phyloP scores from a whole-genome alignment of 768 basidiomycete species.

The Serendipita sp. region DNA sequence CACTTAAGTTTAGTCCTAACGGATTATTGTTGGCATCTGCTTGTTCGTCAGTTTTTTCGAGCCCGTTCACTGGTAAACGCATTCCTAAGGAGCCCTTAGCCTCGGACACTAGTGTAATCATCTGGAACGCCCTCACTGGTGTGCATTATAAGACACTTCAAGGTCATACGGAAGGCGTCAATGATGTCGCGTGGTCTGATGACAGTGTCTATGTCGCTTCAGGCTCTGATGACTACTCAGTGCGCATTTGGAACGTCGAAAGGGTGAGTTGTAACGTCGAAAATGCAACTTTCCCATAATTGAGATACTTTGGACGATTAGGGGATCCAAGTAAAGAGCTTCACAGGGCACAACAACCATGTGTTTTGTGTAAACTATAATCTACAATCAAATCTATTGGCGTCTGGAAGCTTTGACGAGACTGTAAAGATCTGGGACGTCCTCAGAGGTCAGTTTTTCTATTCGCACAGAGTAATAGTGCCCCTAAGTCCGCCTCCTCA shows the following conservation, averaged over 20 bases:
- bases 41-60: slow-evolving; percentile 33
- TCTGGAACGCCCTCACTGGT: slow-evolving; percentile 63
- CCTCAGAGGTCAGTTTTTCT: slow-evolving; percentile 43
- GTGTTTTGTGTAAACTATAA: slow-evolving; percentile 91
- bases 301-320: slow-evolving; percentile 16
- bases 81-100: slow-evolving; percentile 27
- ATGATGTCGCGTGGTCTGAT: slow-evolving; percentile 76
- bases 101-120: slow-evolving; percentile 66
- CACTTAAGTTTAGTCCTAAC: slow-evolving; percentile 78
- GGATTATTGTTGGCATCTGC: slow-evolving; percentile 67
- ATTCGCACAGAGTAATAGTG: not conserved
- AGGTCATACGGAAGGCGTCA: slow-evolving; percentile 70
- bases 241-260: slow-evolving; percentile 71
- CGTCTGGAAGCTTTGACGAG: slow-evolving; percentile 90
- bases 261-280: slow-evolving; percentile 22
- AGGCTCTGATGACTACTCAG: slow-evolving; percentile 84
- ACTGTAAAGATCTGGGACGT: slow-evolving; percentile 96
- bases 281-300: slow-evolving; percentile 6
- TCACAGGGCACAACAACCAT: slow-evolving; percentile 81
- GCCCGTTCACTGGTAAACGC: not conserved
- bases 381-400: slow-evolving; percentile 76
- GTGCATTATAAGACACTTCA: slow-evolving; percentile 53
- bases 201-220: slow-evolving; percentile 75
- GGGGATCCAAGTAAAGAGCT: slow-evolving; percentile 43
- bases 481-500: slow-evolving; percentile 16